These are phyloP conservation scores for Setomelanomma holmii DNA, from an alignment of 2,329 filamentous ascomycete genomes.

Conservation along the genomic window DNA sequence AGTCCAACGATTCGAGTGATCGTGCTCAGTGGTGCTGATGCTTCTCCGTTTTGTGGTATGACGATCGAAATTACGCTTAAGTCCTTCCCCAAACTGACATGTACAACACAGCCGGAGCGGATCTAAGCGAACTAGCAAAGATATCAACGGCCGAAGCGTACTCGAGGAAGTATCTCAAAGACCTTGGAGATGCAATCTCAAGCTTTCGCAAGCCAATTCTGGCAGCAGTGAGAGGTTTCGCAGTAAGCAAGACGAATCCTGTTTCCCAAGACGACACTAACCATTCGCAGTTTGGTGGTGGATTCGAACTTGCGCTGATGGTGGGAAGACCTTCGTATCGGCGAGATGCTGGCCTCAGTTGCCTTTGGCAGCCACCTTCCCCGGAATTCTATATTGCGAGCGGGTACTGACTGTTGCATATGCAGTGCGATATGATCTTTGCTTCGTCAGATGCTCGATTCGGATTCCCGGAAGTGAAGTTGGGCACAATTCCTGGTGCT, in stretches of 20 bases:
- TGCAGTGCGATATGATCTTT: conserved; percentile 77
- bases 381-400: conserved; percentile 45
- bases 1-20: conserved; percentile 27
- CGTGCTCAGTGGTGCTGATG: conserved; percentile 79
- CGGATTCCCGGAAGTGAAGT: conserved; percentile 93
- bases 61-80: conserved; percentile 26
- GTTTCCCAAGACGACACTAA: not conserved
- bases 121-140: conserved; percentile 96
- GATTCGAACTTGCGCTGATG: conserved; percentile 96
- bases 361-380: not conserved
- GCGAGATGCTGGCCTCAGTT: not conserved
- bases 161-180: conserved; percentile 66
- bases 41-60: conserved; percentile 66
- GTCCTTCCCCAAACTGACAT: conserved; percentile 10
- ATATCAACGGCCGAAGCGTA: conserved; percentile 80
- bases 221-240: conserved; percentile 89
- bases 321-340: conserved; percentile 42
- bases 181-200: conserved; percentile 83
- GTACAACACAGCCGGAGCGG: conserved; percentile 72
- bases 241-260: conserved; percentile 45
- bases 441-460: conserved; percentile 85
- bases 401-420: conserved; percentile 1
- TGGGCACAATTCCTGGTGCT: conserved; percentile 88
- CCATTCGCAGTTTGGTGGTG: conserved; percentile 71
- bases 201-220: conserved; percentile 89